A percentile compares a stretch with the other conserved stretches of the same genome.
These are phyloP conservation scores for Blastobotrys robertii DNA, from an alignment of 805 yeast species.

Conservation along the genomic window DNA sequence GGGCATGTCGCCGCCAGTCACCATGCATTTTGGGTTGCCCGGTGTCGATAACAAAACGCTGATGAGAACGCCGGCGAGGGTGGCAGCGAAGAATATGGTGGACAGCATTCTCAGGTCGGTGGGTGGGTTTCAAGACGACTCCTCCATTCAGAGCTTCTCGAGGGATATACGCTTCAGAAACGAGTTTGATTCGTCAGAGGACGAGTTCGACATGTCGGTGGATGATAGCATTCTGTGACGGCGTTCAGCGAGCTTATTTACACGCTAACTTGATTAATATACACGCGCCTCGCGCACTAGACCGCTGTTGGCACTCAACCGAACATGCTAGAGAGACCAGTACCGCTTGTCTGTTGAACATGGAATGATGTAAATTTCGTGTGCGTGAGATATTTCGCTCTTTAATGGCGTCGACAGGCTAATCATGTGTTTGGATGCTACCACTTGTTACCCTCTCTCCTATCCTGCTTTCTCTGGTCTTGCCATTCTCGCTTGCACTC, in stretches of 20 bases:
- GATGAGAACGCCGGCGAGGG: constrained; percentile 16
- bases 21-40: constrained; percentile 13
- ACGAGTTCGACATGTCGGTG: constrained; percentile 2
- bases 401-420: too few species aligned
- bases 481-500: constrained; percentile 81
- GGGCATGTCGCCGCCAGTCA: constrained; percentile 22
- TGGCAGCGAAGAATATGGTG: constrained; percentile 16
- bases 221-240: constrained; percentile 1
- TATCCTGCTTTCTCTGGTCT: constrained; percentile 11
- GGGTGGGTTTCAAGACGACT: constrained; percentile 14
- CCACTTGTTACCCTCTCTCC: constrained; percentile 8
- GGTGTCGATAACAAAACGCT: constrained; percentile 4
- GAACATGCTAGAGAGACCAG: background rate
- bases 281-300: too few species aligned
- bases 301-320: background rate
- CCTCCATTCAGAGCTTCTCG: background rate
- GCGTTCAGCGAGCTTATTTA: too few species aligned
- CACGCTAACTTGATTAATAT: too few species aligned
- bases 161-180: background rate
- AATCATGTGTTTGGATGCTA: constrained; percentile 2
- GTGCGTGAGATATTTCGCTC: too few species aligned
- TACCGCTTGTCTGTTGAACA: too few species aligned
- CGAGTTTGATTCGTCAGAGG: background rate
- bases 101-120: constrained; percentile 16
- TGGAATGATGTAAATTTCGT: too few species aligned